Evolutionary conservation across 2,329 filamentous ascomycete genomes (phyloP), one percentile per base, ranked within the genome.

Genomic region (Reticulascus tulasneorum): DNA sequence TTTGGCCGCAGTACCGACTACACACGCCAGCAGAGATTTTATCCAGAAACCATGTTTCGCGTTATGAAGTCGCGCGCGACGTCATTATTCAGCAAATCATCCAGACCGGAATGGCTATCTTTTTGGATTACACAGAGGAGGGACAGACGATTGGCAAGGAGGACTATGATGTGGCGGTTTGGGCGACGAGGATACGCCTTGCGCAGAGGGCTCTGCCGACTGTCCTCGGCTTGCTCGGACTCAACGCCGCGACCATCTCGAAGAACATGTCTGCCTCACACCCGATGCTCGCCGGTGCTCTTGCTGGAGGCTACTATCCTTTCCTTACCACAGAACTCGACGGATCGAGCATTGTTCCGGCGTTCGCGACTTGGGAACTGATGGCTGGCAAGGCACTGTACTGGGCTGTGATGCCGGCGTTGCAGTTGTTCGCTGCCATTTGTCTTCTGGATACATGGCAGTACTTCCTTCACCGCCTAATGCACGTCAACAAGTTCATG

Each of bases 401-500:
- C 67, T 84, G 86, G 72, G 65, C 80, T 44, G 57, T 82, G 24
- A 73, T 97, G 44, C 93, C 93, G 1, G 73, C 68, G 4, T 37
- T 91, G 31, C 91, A 97, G 59, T 86, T 95, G 55, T 65, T 77
- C 39, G 54, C 86, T 32, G 93, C 82, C 17, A 75, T 91, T 42
- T 66, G 78, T 46, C 71, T 94, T 47, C 77, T 97, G 49, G 93
- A 98, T 64, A 93, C 89, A 28, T 98, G 93, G 93, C 91, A 98
- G 60, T 98, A 98, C 67, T 95, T 96, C 65, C 75, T 91, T 52
- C 93, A 98, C 64, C 87, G 93, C 24, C 77, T 84, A 39, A 98
- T 98, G 93, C 93, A 98, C 65, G 74, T 93, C 69, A 96, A 97
- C 69, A 90, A 86, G 62, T 97, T 87, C 86, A 75, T 98, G 50